Percentiles rank a stretch among this genome's conserved stretches.
phyloP scores from a whole-genome alignment of 192 early-diverging fungal species.

The Backusella macrospora region DNA sequence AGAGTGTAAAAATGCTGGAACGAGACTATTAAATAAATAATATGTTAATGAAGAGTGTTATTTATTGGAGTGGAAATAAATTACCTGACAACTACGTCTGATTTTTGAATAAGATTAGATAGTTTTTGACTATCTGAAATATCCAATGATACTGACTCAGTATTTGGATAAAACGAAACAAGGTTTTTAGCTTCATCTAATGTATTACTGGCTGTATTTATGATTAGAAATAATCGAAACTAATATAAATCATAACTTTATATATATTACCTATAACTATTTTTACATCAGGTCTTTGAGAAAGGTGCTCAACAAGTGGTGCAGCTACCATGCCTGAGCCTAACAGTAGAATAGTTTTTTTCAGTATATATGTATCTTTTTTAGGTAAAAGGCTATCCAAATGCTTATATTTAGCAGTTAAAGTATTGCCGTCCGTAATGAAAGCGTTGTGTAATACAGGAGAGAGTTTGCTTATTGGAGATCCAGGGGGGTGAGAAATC shows the following conservation, averaged over 20 bases:
- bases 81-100: slow-evolving; percentile 87
- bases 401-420: slow-evolving; percentile 59
- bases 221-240: background rate
- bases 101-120: slow-evolving; percentile 60
- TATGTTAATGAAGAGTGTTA: background rate
- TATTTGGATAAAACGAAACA: slow-evolving; percentile 60
- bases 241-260: background rate
- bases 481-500: background rate
- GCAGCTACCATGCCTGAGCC: slow-evolving; percentile 89
- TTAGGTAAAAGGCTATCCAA: slow-evolving; percentile 52
- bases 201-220: slow-evolving; percentile 71
- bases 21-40: slow-evolving; percentile 56
- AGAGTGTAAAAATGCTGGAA: slow-evolving; percentile 86
- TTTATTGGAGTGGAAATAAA: background rate
- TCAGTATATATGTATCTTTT: background rate
- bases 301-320: slow-evolving; percentile 89
- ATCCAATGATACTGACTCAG: slow-evolving; percentile 69
- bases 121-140: slow-evolving; percentile 66
- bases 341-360: slow-evolving; percentile 44
- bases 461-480: background rate
- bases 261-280: slow-evolving; percentile 68
- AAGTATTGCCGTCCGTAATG: slow-evolving; percentile 72
- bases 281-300: slow-evolving; percentile 53
- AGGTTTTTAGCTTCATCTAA: slow-evolving; percentile 71
- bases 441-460: slow-evolving; percentile 51